Percentiles rank a stretch among this genome's conserved stretches.
Conservation (phyloP, 306 rosid genomes). For the Cyclanthera cordifolia region DNA sequence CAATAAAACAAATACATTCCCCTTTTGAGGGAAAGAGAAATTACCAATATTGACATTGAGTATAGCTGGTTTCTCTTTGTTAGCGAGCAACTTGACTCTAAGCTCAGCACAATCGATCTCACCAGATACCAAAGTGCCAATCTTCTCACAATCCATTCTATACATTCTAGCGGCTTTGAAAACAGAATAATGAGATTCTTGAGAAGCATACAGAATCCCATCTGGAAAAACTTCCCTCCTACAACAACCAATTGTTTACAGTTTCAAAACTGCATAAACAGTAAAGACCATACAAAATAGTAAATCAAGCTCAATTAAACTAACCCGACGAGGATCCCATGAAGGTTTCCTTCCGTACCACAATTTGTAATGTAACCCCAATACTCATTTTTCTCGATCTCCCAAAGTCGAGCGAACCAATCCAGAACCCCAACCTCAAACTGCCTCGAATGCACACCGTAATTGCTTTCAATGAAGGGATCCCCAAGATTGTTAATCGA, state of each 20-base stretch:
- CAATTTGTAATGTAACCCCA: slow-evolving; percentile 99
- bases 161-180: slow-evolving; percentile 68
- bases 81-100: slow-evolving; percentile 25
- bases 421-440: slow-evolving; percentile 94
- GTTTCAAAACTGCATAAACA: background rate
- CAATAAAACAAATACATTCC: background rate
- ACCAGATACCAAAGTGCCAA: slow-evolving; percentile 40
- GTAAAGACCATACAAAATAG: background rate
- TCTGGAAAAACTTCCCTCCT: slow-evolving; percentile 59
- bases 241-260: background rate
- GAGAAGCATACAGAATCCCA: slow-evolving; percentile 55
- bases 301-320: slow-evolving; percentile 1
- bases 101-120: slow-evolving; percentile 55
- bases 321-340: slow-evolving; percentile 68
- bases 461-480: slow-evolving; percentile 93
- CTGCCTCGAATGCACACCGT: slow-evolving; percentile 86
- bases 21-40: background rate
- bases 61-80: slow-evolving; percentile 61
- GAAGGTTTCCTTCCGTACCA: slow-evolving; percentile 97
- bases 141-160: slow-evolving; percentile 54
- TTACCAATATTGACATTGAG: slow-evolving; percentile 57
- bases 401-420: slow-evolving; percentile 98
- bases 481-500: slow-evolving; percentile 93
- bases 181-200: slow-evolving; percentile 61
- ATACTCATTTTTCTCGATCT: slow-evolving; percentile 72